phyloP scores from a whole-genome alignment of 179 eudicot species.

The Pouteria campechiana region DNA sequence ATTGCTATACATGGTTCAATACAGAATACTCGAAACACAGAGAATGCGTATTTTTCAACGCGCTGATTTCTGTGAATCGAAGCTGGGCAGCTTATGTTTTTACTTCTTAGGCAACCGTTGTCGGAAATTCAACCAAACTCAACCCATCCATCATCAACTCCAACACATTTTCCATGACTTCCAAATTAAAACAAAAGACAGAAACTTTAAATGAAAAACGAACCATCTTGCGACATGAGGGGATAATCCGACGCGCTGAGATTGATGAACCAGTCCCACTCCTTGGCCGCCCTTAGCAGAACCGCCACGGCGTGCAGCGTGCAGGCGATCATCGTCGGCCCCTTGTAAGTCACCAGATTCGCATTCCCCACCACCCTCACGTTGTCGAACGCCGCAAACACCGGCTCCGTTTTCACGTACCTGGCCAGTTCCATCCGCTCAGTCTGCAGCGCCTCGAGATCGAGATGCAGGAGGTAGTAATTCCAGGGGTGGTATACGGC shows the following conservation, averaged over 20 bases:
- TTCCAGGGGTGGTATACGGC: conserved; percentile 79
- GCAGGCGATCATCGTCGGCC: conserved; percentile 60
- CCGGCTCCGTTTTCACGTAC: conserved; percentile 28
- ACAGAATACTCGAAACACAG: too few relatives aligned
- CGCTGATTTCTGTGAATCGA: too few relatives aligned
- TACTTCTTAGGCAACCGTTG: too few relatives aligned
- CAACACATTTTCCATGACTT: too few relatives aligned
- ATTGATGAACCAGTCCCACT: conserved; percentile 96
- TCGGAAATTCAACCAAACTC: too few relatives aligned
- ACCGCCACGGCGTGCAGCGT: conserved; percentile 59
- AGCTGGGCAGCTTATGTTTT: too few relatives aligned
- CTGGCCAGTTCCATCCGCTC: conserved; percentile 61
- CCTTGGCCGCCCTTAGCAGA: conserved; percentile 33
- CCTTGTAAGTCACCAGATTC: conserved; percentile 58
- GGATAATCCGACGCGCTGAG: conserved; percentile 90
- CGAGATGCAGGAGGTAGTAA: conserved; percentile 65
- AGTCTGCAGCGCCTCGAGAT: conserved; percentile 43
- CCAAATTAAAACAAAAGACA: background rate
- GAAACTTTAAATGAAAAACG: conserved; percentile 1
- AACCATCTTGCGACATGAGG: conserved; percentile 74
- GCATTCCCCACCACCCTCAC: conserved; percentile 69
- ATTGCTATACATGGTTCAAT: too few relatives aligned
- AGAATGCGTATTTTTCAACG: too few relatives aligned
- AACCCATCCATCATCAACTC: too few relatives aligned
- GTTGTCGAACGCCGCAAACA: conserved; percentile 28